Conservation (phyloP, 2,329 filamentous ascomycete species). For the Chaetomium sp. region DNA sequence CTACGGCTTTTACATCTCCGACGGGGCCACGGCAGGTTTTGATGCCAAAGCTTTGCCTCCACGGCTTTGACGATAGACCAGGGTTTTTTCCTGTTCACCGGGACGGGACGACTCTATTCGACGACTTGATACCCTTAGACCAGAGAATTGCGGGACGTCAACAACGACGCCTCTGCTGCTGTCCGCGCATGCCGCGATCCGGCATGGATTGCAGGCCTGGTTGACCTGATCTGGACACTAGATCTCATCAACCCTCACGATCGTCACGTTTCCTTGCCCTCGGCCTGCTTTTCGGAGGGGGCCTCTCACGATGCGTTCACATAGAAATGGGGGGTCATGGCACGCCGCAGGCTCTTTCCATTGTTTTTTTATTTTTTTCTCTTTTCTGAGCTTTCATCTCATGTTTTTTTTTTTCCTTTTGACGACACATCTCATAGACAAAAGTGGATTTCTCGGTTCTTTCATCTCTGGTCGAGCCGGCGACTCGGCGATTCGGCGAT, state of each 20-base stretch:
- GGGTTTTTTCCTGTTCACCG: constrained; percentile 28
- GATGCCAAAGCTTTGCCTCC: constrained; percentile 29
- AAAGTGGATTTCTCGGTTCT: constrained; percentile 59
- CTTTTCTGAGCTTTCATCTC: constrained; percentile 18
- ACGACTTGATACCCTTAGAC: constrained; percentile 38
- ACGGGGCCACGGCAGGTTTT: constrained; percentile 30
- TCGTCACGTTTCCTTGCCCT: constrained; percentile 35
- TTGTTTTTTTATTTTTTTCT: constrained; percentile 16
- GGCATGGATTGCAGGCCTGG: constrained; percentile 26
- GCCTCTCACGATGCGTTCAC: constrained; percentile 30
- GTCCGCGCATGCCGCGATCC: constrained; percentile 25
- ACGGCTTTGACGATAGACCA: constrained; percentile 32
- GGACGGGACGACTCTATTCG: constrained; percentile 27
- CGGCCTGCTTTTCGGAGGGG: constrained; percentile 30
- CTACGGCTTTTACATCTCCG: constrained; percentile 32
- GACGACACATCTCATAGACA: constrained; percentile 47
- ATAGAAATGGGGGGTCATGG: constrained; percentile 34
- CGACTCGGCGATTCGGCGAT: constrained; percentile 17
- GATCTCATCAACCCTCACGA: constrained; percentile 33
- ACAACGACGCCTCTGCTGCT: constrained; percentile 18
- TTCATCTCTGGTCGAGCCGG: constrained; percentile 36
- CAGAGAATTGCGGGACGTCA: constrained; percentile 25
- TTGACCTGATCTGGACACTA: constrained; percentile 28
- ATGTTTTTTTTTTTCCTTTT: constrained; percentile 17
- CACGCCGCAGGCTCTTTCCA: constrained; percentile 25